Conservation (phyloP, 192 early-diverging fungal genomes). For the Fimicolochytrium jonesii region DNA sequence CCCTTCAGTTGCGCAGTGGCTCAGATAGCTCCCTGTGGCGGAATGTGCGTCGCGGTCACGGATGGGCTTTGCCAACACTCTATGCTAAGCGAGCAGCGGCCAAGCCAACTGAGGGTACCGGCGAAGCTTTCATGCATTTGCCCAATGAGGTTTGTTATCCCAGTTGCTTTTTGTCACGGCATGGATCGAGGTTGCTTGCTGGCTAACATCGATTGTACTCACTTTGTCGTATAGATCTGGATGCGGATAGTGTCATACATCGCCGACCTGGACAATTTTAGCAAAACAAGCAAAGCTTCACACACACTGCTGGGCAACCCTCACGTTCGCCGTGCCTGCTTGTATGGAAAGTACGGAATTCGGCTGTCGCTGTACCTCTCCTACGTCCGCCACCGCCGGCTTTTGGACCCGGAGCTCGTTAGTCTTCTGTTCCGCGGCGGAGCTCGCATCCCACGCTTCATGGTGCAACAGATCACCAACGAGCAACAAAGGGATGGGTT, state of each 20-base stretch:
- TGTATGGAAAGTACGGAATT: slow-evolving; percentile 15
- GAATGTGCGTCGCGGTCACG: too few relatives aligned
- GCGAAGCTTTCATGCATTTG: too few relatives aligned
- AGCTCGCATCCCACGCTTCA: slow-evolving; percentile 10
- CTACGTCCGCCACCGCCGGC: slow-evolving; percentile 8
- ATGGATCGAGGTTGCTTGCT: too few relatives aligned
- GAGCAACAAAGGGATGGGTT: neutral
- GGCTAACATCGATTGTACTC: too few relatives aligned
- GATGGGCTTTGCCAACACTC: too few relatives aligned
- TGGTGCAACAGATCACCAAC: neutral
- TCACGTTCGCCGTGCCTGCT: slow-evolving; percentile 1
- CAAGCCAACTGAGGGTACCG: too few relatives aligned
- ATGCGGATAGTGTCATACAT: slow-evolving; percentile 6
- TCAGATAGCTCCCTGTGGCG: too few relatives aligned
- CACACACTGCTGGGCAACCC: slow-evolving; percentile 1
- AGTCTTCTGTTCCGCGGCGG: slow-evolving; percentile 15
- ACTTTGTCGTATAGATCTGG: slow-evolving; percentile 4
- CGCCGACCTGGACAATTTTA: neutral
- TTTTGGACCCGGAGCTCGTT: slow-evolving; percentile 8
- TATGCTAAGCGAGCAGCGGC: too few relatives aligned
- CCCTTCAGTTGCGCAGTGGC: too few relatives aligned
- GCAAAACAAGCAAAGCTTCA: neutral
- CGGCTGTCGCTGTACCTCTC: slow-evolving; percentile 13
- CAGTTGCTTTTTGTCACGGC: too few relatives aligned
- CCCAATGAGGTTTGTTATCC: too few relatives aligned